Conservation (phyloP, 495 filamentous ascomycete species). For the Aspergillus heteromorphus region DNA sequence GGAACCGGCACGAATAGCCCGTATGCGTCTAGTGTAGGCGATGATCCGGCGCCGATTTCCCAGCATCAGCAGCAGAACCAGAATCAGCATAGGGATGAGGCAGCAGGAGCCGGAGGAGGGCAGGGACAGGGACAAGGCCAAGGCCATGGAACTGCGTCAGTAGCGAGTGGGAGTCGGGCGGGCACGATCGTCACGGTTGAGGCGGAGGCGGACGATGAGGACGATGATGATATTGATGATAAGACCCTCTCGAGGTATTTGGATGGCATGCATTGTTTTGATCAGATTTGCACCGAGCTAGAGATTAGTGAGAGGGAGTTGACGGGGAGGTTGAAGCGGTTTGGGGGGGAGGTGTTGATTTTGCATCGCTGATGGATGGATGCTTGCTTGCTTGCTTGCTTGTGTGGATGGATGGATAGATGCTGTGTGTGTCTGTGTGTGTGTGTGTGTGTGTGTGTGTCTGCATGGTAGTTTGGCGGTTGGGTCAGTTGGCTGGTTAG, state of each 20-base stretch:
- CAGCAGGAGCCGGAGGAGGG: slow-evolving; percentile 17
- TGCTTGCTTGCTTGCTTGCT: too few relatives aligned
- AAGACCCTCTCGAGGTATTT: slow-evolving; percentile 57
- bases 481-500: neutral
- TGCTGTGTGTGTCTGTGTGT: too few relatives aligned
- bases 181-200: slow-evolving; percentile 21
- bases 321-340: slow-evolving; percentile 44
- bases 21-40: slow-evolving; percentile 33
- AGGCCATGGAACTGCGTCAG: too few relatives aligned
- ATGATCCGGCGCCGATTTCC: slow-evolving; percentile 25
- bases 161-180: slow-evolving; percentile 28
- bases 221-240: slow-evolving; percentile 32
- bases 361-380: slow-evolving; percentile 48
- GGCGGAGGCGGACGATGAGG: slow-evolving; percentile 29
- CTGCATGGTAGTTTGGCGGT: too few relatives aligned
- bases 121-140: too few relatives aligned
- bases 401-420: too few relatives aligned
- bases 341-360: slow-evolving; percentile 48
- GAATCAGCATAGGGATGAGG: slow-evolving; percentile 12
- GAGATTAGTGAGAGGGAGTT: slow-evolving; percentile 54
- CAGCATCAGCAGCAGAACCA: slow-evolving; percentile 6
- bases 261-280: slow-evolving; percentile 79
- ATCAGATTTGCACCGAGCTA: slow-evolving; percentile 83
- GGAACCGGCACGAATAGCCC: slow-evolving; percentile 36
- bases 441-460: too few relatives aligned